These are phyloP conservation scores for Penicillium daleae DNA, from an alignment of 495 filamentous ascomycete species.

Conservation along the genomic window DNA sequence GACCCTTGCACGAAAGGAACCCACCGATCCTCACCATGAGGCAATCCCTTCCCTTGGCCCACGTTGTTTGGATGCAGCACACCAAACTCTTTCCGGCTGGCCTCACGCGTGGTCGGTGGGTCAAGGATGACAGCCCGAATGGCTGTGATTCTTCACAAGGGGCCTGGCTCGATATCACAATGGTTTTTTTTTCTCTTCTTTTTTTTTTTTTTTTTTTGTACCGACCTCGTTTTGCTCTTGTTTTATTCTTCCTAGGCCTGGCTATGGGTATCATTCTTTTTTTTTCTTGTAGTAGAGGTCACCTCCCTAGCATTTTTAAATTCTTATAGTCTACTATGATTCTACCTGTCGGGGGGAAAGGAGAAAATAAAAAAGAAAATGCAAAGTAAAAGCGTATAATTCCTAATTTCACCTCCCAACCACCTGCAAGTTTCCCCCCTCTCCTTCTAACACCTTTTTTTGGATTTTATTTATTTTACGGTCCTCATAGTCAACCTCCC, in stretches of 20 bases:
- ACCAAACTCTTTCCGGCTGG: constrained; percentile 43
- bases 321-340: neutral
- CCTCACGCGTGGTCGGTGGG: constrained; percentile 49
- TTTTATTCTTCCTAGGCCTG: constrained; percentile 3
- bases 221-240: neutral
- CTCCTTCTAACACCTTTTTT: constrained; percentile 1
- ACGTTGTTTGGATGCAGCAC: constrained; percentile 51
- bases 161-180: constrained; percentile 8
- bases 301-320: neutral
- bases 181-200: constrained; percentile 19
- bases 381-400: neutral
- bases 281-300: neutral
- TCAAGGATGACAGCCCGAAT: constrained; percentile 47
- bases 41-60: constrained; percentile 44
- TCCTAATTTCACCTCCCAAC: constrained; percentile 9
- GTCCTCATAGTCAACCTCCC: neutral
- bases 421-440: neutral
- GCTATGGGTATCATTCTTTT: constrained; percentile 2
- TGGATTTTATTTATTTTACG: too few species aligned
- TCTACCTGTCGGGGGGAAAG: neutral
- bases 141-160: constrained; percentile 38
- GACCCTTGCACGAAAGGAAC: constrained; percentile 23
- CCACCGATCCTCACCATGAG: constrained; percentile 36
- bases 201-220: constrained; percentile 5
- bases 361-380: constrained; percentile 1